Evolutionary conservation across 148 eudicot species (phyloP), one percentile per base, ranked within the genome.

Genomic region (Dysphania ambrosioides): DNA sequence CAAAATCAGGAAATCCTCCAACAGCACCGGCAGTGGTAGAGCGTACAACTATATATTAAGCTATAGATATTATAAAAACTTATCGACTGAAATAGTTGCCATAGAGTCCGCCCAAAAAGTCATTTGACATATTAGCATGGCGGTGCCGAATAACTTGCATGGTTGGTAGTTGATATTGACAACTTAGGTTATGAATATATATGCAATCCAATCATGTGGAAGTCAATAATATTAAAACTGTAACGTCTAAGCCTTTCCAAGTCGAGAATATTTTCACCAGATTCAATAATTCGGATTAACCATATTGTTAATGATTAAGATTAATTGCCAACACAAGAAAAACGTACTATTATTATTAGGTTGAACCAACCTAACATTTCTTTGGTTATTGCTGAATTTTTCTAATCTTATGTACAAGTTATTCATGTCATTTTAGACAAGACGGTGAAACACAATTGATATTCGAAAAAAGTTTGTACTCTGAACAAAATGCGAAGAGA

Each of bases 111-210:
- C 15, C 7, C 8, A 30, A 19, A 30, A 60, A 63, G 67, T 63
- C 67, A 5, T 31, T 24, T 31, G 24, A 31, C 19, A 63, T 30
- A 63, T 34, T 16, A 63, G 67, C 67, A 63, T 31, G 67, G 40
- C 67, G 67, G 67, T 63, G 67, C 67, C 67, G 67, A 63, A 18
- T 63, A 34, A 32, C 23, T 63, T 63, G 24, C 41, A 63, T 32
- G 67, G 67, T 63, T 63, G 38, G 67, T 31, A 31, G 13, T 1
- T 32, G 67, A 32, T 63, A 5, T 5, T 18, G 41, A 63, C 23
- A 63, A 23, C 40, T 30, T 63, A 32, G n/a, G 41, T 63, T 63
- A 12, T 31, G 40, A 34, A 34, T 31, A 16, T 19, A 31, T 34
- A 30, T 16, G 32, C 24, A 63, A 31, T 63, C 1, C n/a, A n/a